Percentiles rank a stretch among this genome's conserved stretches.
Conservation (phyloP, 805 yeast species). For the Suhomyces sp. region DNA sequence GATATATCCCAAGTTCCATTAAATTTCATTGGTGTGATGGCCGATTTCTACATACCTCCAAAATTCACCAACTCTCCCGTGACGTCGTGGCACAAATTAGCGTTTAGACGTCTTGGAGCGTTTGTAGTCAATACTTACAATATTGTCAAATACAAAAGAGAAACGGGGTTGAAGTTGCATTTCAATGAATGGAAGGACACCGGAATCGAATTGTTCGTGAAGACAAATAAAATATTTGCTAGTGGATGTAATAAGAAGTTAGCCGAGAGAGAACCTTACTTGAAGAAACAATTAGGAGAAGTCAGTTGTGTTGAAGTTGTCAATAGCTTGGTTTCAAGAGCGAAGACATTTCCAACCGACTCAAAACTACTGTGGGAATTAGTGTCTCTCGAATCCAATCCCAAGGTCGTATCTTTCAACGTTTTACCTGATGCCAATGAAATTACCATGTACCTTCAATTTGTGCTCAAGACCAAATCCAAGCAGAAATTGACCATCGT, state of each 20-base stretch:
- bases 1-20: slow-evolving; percentile 41
- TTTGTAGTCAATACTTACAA: slow-evolving; percentile 66
- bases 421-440: slow-evolving; percentile 54
- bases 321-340: slow-evolving; percentile 31
- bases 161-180: slow-evolving; percentile 43
- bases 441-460: slow-evolving; percentile 37
- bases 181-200: slow-evolving; percentile 85
- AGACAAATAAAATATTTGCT: slow-evolving; percentile 83
- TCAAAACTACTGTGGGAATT: slow-evolving; percentile 74
- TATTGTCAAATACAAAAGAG: slow-evolving; percentile 46
- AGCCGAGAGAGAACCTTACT: slow-evolving; percentile 39
- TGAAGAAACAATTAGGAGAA: slow-evolving; percentile 40
- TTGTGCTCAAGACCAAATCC: slow-evolving; percentile 37
- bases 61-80: slow-evolving; percentile 21
- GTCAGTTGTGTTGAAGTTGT: slow-evolving; percentile 35
- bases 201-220: slow-evolving; percentile 74
- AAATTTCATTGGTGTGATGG: slow-evolving; percentile 39
- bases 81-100: slow-evolving; percentile 42
- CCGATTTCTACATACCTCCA: slow-evolving; percentile 46
- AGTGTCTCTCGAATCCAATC: slow-evolving; percentile 63
- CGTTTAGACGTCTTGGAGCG: slow-evolving; percentile 62
- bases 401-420: slow-evolving; percentile 70
- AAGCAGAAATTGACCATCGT: slow-evolving; percentile 36
- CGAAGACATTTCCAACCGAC: slow-evolving; percentile 50
- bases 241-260: slow-evolving; percentile 35